Evolutionary conservation across 495 filamentous ascomycete species (phyloP), one percentile per base, ranked within the genome.

Genomic region (Penicillium coprophilum): DNA sequence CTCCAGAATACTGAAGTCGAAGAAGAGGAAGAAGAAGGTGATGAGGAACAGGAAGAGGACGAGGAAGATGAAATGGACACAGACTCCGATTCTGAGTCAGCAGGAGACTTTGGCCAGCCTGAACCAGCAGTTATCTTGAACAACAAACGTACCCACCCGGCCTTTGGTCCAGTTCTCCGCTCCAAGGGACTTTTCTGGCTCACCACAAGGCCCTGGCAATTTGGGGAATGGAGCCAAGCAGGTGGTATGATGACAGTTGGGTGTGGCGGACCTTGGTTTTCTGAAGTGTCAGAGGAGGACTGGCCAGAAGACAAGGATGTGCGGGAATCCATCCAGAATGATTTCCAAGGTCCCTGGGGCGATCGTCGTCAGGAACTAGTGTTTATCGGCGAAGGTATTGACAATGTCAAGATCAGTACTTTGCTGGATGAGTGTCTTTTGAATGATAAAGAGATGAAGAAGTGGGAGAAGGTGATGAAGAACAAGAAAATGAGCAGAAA

Each of bases 301-400:
- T 83, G 78, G 73, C 72, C 75, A 0, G 72, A 73, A 34, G 73
- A 78, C 50, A 57, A 65, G 11, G 77, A 80, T 51, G 71, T 80
- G 3, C 60, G 62, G 13, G 50, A 70, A 30, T 73, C 72, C 4
- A 75, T 82, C 34, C 53, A 67, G 44, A 62, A 73, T 28, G 79
- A 82, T 50, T 79, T 81, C 40, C 58, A 71, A 36, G 81, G 79
- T 0, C 68, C 68, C 39, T 85, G 82, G 80, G 82, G 80, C 17
- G 82, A 85, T 65, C 70, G 82, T 15, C 74, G 81, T 10, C 82
- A 85, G 63, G 82, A 85, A 59, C 55, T 85, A 15, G 82, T 85
- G 46, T 82, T 84, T 43, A 85, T 85, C 47, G 82, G 82, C 0
- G 77, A 82, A 47, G 72, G 77, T 6, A 70, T 85, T 38, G 81